Percentiles rank a stretch among this genome's conserved stretches.
Evolutionary conservation across 2,329 filamentous ascomycete genomes (phyloP).

Genomic region (Coleophoma eucalyptorum): DNA sequence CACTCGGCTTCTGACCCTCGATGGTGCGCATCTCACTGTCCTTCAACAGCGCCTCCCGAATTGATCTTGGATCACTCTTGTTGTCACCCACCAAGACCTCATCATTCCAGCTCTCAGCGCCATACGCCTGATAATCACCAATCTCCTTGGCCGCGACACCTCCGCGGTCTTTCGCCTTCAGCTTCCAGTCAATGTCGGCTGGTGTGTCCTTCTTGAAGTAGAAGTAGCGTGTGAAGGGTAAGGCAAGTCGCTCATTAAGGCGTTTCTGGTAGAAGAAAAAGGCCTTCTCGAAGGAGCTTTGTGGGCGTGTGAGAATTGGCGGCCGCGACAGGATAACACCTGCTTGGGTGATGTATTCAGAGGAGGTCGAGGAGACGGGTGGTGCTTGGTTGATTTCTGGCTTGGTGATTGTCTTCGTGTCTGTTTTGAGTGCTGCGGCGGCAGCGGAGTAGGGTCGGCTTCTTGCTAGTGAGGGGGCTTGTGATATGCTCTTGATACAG

Average conservation of each 20-base stretch:
- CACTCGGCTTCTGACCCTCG: slow-evolving; percentile 47
- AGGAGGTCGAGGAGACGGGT: slow-evolving; percentile 15
- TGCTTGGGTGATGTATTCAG: slow-evolving; percentile 44
- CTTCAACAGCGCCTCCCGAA: slow-evolving; percentile 66
- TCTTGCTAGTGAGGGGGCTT: slow-evolving; percentile 4
- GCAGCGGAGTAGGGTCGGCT: slow-evolving; percentile 22
- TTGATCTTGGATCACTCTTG: slow-evolving; percentile 58
- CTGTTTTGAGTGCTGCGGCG: slow-evolving; percentile 20
- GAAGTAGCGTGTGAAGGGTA: slow-evolving; percentile 86
- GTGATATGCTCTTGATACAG: slow-evolving; percentile 17
- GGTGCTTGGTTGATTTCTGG: slow-evolving; percentile 29
- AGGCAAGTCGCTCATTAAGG: slow-evolving; percentile 84
- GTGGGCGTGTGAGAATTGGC: slow-evolving; percentile 78
- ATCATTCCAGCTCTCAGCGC: slow-evolving; percentile 79
- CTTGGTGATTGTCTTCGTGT: slow-evolving; percentile 13
- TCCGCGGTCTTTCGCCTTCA: slow-evolving; percentile 72
- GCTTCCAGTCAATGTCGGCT: slow-evolving; percentile 81
- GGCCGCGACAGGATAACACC: slow-evolving; percentile 85
- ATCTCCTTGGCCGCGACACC: slow-evolving; percentile 79
- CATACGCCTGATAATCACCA: slow-evolving; percentile 75
- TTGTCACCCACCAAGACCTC: slow-evolving; percentile 75
- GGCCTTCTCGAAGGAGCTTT: slow-evolving; percentile 84
- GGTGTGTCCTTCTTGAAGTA: slow-evolving; percentile 93
- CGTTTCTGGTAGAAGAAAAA: slow-evolving; percentile 98
- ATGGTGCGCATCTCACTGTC: slow-evolving; percentile 59